Conservation (phyloP, 495 filamentous ascomycete species). For the Penicillium ucsense region DNA sequence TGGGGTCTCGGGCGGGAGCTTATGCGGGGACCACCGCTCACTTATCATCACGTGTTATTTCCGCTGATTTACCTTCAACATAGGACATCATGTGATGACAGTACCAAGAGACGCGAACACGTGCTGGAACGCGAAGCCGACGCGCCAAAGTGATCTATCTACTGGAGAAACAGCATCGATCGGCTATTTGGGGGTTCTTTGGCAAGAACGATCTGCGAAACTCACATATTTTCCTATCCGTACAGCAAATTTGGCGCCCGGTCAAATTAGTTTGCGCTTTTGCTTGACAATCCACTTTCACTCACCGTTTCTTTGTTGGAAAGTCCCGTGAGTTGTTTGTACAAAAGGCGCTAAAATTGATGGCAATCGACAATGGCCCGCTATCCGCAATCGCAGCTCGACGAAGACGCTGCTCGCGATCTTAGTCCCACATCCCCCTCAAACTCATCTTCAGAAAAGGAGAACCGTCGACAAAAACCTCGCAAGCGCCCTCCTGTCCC, state of each 20-base stretch:
- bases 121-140: background rate
- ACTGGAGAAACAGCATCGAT: no score
- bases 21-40: slow-evolving; percentile 7
- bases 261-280: background rate
- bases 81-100: background rate
- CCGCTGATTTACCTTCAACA: no score
- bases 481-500: slow-evolving; percentile 15
- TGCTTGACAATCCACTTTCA: background rate
- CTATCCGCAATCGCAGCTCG: slow-evolving; percentile 13
- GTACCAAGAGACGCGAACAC: background rate
- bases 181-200: no score
- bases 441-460: slow-evolving; percentile 47
- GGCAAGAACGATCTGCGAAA: no score
- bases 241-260: background rate
- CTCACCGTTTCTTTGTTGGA: slow-evolving; percentile 2
- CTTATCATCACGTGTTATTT: slow-evolving; percentile 9
- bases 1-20: background rate
- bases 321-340: slow-evolving; percentile 2
- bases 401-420: slow-evolving; percentile 9
- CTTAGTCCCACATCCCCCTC: slow-evolving; percentile 32
- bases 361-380: slow-evolving; percentile 21
- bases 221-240: background rate
- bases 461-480: slow-evolving; percentile 34
- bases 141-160: background rate
- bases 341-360: background rate